Base-by-base conservation (phyloP, 1,139 yeast genomes). In the Hemisphaericaspora subhashii region DNA sequence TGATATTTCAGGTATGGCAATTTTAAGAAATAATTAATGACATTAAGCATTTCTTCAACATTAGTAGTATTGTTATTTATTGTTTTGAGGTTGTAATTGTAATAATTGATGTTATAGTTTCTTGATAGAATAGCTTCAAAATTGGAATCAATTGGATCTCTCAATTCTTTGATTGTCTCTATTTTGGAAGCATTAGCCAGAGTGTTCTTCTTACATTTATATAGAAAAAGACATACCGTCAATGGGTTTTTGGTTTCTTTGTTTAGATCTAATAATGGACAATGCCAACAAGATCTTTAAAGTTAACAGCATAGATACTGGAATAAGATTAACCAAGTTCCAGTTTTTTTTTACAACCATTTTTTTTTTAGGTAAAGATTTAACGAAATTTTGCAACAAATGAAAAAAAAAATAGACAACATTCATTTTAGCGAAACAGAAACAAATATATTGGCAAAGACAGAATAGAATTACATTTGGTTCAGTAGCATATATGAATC, bases 231-330 rank as follows among this genome's bases (percentile, higher is more conserved):
- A 18, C 37, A 16, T 21, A 34, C 37, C 34, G 9, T 31, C 5
- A 22, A 29, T 20, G 15, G 11, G 14, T 24, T 15, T 26, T 9
- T 32, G 24, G 11, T 38, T 30, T n/a, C 27, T 18, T 5, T 33
- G 32, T 20, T 39, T 41, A n/a, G 22, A 14, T 8, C 33, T 28
- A 20, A 43, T 20, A 14, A 52, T 34, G 3, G 50, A 48, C 21
- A 52, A 37, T 8, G 55, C 48, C 15, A 53, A 34, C 2, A 48
- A 46, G 8, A 44, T 7, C n/a, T 38, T 28, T 15, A 34, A 14
- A 2, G 32, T 16, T 16, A 21, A n/a, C 37, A 34, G 27, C 25
- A 26, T 33, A n/a, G n/a, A n/a, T n/a, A n/a, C n/a, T n/a, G 14
- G 29, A n/a, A 16, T 20, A 22, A 20, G 22, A 20, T 20, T 20